phyloP scores from a whole-genome alignment of 2,329 filamentous ascomycete genomes.

The Verticillium nubilum region DNA sequence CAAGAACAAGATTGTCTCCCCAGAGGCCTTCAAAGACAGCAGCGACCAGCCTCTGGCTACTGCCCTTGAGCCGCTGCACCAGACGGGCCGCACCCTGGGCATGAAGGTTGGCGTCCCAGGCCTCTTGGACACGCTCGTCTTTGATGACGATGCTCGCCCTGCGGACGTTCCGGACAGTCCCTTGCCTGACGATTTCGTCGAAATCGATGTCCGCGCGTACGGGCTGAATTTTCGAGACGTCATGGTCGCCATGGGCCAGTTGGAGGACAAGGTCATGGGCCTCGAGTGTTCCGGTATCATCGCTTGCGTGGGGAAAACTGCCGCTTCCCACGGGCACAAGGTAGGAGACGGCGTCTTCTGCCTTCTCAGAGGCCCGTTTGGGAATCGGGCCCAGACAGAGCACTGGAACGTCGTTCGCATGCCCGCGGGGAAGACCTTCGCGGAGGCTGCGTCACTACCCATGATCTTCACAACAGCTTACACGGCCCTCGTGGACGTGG shows the following conservation, averaged over 20 bases:
- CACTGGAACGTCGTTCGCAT: slow-evolving; percentile 11
- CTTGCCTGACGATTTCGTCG: slow-evolving; percentile 12
- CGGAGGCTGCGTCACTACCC: slow-evolving; percentile 1
- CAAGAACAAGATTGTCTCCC: not conserved
- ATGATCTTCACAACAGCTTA: slow-evolving; percentile 2
- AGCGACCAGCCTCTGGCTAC: too few species aligned
- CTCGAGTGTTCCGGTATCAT: slow-evolving; percentile 15
- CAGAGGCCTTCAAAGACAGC: slow-evolving; percentile 1
- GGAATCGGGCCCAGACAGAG: not conserved
- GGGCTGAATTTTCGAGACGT: slow-evolving; percentile 7
- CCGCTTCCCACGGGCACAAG: too few species aligned
- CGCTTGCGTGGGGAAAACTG: too few species aligned
- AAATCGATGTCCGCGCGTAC: slow-evolving; percentile 19
- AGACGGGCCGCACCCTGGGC: slow-evolving; percentile 12
- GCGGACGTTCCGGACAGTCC: not conserved
- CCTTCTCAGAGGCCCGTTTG: slow-evolving; percentile 9
- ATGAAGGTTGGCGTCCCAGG: not conserved
- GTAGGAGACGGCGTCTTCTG: slow-evolving; percentile 13
- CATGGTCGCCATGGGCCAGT: slow-evolving; percentile 17
- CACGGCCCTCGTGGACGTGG: slow-evolving; percentile 19
- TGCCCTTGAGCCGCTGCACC: slow-evolving; percentile 6
- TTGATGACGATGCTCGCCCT: not conserved
- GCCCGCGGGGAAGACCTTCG: not conserved
- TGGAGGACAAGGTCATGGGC: not conserved
- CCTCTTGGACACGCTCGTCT: slow-evolving; percentile 1